Evolutionary conservation across 352 stramenopile genomes (phyloP).

Genomic region (Phytophthora kernoviae): DNA sequence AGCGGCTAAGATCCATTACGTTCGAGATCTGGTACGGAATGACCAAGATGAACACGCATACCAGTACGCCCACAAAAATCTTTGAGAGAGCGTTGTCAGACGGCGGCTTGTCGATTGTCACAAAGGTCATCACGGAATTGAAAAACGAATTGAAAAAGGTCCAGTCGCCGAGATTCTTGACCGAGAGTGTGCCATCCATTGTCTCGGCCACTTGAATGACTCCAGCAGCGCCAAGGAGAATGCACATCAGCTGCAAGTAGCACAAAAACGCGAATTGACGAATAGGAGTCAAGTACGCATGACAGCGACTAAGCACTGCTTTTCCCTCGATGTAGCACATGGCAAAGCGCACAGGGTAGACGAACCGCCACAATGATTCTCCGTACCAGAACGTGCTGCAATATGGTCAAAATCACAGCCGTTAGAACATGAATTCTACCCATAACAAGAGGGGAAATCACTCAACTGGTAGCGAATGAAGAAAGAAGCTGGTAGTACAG

Average conservation of each 20-base stretch:
- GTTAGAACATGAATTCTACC: neutral
- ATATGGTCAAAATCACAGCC: slow-evolving; percentile 4
- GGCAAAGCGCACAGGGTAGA: slow-evolving; percentile 84
- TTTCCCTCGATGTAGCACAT: slow-evolving; percentile 82
- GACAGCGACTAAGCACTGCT: slow-evolving; percentile 79
- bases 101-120: slow-evolving; percentile 85
- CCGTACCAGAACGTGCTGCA: slow-evolving; percentile 80
- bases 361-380: slow-evolving; percentile 76
- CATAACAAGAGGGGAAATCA: slow-evolving; percentile 5
- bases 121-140: slow-evolving; percentile 89
- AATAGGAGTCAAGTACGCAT: slow-evolving; percentile 79
- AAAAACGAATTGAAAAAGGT: slow-evolving; percentile 91
- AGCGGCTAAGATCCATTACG: slow-evolving; percentile 79
- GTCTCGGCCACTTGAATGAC: slow-evolving; percentile 89
- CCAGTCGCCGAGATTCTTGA: slow-evolving; percentile 77
- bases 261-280: slow-evolving; percentile 81
- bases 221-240: slow-evolving; percentile 74
- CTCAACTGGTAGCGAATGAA: slow-evolving; percentile 76
- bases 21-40: slow-evolving; percentile 87
- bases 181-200: slow-evolving; percentile 52
- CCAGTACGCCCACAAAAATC: slow-evolving; percentile 79
- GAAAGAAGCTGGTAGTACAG: slow-evolving; percentile 80
- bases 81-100: slow-evolving; percentile 85
- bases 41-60: slow-evolving; percentile 85
- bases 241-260: slow-evolving; percentile 83